A percentile compares a stretch with the other conserved stretches of the same genome.
phyloP scores from a whole-genome alignment of 345 rosid species.

The Clarkia xantiana region DNA sequence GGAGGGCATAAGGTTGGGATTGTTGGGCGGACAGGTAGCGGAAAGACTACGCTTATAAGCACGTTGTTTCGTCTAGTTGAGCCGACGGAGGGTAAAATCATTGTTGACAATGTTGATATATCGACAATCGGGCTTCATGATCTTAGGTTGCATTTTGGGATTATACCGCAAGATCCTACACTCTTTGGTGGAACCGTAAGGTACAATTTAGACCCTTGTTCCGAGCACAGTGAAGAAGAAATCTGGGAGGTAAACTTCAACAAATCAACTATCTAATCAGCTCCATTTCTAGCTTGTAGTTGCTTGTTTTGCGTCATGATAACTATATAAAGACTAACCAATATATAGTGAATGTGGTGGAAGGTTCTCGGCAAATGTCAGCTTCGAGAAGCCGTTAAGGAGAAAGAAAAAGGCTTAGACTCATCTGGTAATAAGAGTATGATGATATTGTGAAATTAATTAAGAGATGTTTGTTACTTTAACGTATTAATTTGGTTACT shows the following conservation, averaged over 20 bases:
- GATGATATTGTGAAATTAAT: too few relatives aligned
- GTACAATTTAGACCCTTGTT: slow-evolving; percentile 47
- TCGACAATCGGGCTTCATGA: slow-evolving; percentile 47
- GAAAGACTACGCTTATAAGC: slow-evolving; percentile 42
- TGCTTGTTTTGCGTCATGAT: too few relatives aligned
- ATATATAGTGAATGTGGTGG: too few relatives aligned
- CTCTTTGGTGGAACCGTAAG: slow-evolving; percentile 48
- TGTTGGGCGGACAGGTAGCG: slow-evolving; percentile 59
- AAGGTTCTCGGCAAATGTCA: slow-evolving; percentile 33
- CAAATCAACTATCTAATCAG: too few relatives aligned
- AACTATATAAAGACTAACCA: too few relatives aligned
- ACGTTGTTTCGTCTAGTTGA: slow-evolving; percentile 50
- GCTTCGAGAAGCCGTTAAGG: slow-evolving; percentile 20
- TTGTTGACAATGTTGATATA: slow-evolving; percentile 39
- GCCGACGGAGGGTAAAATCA: slow-evolving; percentile 38
- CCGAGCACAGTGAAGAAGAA: slow-evolving; percentile 18
- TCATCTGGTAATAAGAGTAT: slow-evolving; percentile 14
- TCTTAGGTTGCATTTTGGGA: slow-evolving; percentile 37
- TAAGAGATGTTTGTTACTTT: too few relatives aligned
- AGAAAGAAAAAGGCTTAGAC: slow-evolving; percentile 23
- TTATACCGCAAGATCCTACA: slow-evolving; percentile 69
- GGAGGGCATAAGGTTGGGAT: slow-evolving; percentile 54
- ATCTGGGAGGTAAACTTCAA: slow-evolving; percentile 36
- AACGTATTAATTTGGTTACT: too few relatives aligned
- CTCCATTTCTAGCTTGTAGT: not conserved